Base-by-base conservation (phyloP, 177 flowering plant genomes). In the Vitis hybrid region DNA sequence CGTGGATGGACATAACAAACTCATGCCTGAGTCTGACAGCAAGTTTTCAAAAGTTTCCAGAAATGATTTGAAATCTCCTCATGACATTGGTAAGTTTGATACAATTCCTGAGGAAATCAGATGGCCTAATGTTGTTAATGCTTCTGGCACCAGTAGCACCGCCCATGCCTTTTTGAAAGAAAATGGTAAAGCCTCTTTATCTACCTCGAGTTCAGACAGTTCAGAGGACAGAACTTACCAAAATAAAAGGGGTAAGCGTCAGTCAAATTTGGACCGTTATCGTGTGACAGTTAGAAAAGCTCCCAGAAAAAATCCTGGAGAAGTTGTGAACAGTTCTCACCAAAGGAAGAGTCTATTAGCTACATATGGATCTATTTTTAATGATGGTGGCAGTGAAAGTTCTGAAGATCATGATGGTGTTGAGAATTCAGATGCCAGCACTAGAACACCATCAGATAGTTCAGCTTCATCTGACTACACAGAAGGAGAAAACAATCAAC, bases 381-480 rank as follows among this genome's bases (percentile, higher is more conserved):
- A 74, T 64, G 84, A 86, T 67, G 82, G 65, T 56, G 76, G 79
- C 67, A 62, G 78, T 68, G 84, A 75, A 52, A 82, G 80, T 76
- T 88, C 89, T 73, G 78, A 75, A 24, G 84, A 82, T 68, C 83
- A 75, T 50, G 81, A 77, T 64, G 78, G 56, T 55, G 46, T 19
- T 54, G 72, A 61, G 24, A 54, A 71, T 77, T 88, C 90, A 18
- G 85, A 80, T 75, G 76, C 81, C 52, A 80, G 87, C 75, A 82
- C 87, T 52, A 75, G 65, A 70, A 79, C 79, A 69, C 86, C 85
- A 58, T 83, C 88, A 49, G 84, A 83, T 74, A 27, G 65, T 74
- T 81, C 82, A 67, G 79, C 82, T n/a, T 72, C 85, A 52, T 89
- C 91, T 59, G 84, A 75, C 67, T 66, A 72, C 66, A 83, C 91